A percentile compares a stretch with the other conserved stretches of the same genome.
Conservation (phyloP, 2,329 filamentous ascomycete genomes). For the Diaporthe vaccinii region DNA sequence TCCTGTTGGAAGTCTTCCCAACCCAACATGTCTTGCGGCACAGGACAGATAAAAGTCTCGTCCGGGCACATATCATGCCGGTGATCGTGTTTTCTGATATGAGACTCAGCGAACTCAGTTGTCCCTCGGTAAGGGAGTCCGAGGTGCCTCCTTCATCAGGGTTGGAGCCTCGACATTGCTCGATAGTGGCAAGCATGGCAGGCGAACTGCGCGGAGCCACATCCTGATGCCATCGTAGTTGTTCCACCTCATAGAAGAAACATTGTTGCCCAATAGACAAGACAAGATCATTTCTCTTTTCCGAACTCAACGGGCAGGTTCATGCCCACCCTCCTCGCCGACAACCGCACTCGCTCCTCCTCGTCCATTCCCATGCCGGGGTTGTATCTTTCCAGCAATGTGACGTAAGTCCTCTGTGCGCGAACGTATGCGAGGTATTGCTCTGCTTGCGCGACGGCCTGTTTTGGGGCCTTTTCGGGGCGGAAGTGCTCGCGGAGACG, state of each 20-base stretch:
- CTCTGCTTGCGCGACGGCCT: slow-evolving; percentile 66
- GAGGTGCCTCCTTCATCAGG: too few species aligned
- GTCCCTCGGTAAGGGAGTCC: too few species aligned
- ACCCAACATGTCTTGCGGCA: too few species aligned
- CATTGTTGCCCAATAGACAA: not conserved
- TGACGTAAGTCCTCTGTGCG: slow-evolving; percentile 87
- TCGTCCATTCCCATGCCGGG: slow-evolving; percentile 89
- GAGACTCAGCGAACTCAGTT: too few species aligned
- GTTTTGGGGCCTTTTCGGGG: slow-evolving; percentile 45
- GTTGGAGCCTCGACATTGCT: too few species aligned
- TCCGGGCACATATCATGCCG: too few species aligned
- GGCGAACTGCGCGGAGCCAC: not conserved
- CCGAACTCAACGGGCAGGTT: slow-evolving; percentile 79
- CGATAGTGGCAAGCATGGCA: too few species aligned
- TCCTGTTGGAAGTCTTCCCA: too few species aligned
- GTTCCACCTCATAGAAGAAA: too few species aligned
- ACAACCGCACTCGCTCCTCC: slow-evolving; percentile 86
- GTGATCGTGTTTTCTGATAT: too few species aligned
- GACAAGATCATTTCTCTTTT: slow-evolving; percentile 41
- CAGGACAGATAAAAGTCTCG: too few species aligned
- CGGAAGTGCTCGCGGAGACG: slow-evolving; percentile 76
- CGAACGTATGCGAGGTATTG: slow-evolving; percentile 85
- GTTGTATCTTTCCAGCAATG: slow-evolving; percentile 91
- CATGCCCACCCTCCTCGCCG: slow-evolving; percentile 90
- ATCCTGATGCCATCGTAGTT: too few species aligned